phyloP scores from a whole-genome alignment of 257 asterid genomes.

The Ehretia macrophylla region DNA sequence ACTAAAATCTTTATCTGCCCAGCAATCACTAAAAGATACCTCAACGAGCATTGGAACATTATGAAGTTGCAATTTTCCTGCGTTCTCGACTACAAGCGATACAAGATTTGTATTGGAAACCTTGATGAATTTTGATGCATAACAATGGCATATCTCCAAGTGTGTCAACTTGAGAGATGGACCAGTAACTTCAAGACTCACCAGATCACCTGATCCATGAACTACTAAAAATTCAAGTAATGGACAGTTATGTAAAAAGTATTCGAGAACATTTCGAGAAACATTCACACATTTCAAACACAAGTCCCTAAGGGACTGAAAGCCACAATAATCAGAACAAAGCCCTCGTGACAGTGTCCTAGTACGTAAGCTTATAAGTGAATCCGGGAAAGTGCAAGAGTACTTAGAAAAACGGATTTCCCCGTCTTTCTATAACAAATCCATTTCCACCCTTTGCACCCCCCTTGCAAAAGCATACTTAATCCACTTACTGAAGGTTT shows the following conservation, averaged over 20 bases:
- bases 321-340: neutral
- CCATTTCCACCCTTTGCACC: conserved; percentile 8
- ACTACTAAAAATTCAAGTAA: conserved; percentile 29
- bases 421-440: neutral
- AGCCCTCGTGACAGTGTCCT: too few relatives aligned
- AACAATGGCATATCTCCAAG: conserved; percentile 33
- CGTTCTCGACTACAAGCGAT: too few relatives aligned
- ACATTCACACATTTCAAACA: conserved; percentile 37
- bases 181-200: conserved; percentile 29
- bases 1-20: neutral
- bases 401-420: too few relatives aligned
- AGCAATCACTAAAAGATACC: conserved; percentile 19
- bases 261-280: conserved; percentile 23
- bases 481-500: conserved; percentile 7
- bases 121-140: conserved; percentile 23
- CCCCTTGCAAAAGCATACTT: conserved; percentile 9
- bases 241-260: conserved; percentile 28
- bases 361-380: neutral
- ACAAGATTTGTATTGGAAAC: conserved; percentile 37
- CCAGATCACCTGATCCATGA: conserved; percentile 30
- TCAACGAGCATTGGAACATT: conserved; percentile 49
- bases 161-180: conserved; percentile 27
- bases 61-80: conserved; percentile 9
- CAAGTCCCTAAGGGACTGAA: conserved; percentile 32
- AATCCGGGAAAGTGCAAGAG: neutral